phyloP scores from a whole-genome alignment of 768 basidiomycete species.

The Rhizopogon roseolus region DNA sequence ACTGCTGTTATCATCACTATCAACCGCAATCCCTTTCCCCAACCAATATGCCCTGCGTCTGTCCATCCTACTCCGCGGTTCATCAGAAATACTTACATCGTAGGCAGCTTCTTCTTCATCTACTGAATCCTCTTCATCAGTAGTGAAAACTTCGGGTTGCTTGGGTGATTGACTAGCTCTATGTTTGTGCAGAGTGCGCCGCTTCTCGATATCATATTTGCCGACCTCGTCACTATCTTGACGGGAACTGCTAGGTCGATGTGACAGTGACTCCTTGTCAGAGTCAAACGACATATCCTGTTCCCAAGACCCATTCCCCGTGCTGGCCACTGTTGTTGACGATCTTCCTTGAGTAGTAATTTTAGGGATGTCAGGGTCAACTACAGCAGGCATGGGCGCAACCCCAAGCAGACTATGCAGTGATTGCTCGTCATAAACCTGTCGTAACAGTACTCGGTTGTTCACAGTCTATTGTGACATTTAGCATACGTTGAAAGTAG shows the following conservation, averaged over 20 bases:
- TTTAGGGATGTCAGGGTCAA: slow-evolving; percentile 16
- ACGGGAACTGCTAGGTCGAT: slow-evolving; percentile 4
- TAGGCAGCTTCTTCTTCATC: background rate
- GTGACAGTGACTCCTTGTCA: slow-evolving; percentile 12
- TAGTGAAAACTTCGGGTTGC: slow-evolving; percentile 15
- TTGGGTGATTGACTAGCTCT: slow-evolving; percentile 24
- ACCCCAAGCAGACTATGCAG: slow-evolving; percentile 60
- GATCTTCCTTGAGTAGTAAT: slow-evolving; percentile 2
- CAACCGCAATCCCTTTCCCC: slow-evolving; percentile 42
- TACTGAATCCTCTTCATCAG: slow-evolving; percentile 16
- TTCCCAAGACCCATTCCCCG: background rate
- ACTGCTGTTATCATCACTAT: slow-evolving; percentile 14
- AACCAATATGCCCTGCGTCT: slow-evolving; percentile 52
- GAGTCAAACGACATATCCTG: slow-evolving; percentile 26
- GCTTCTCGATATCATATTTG: slow-evolving; percentile 49
- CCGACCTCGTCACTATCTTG: slow-evolving; percentile 49
- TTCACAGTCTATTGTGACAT: slow-evolving; percentile 55
- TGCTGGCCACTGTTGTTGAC: background rate
- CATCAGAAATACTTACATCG: slow-evolving; percentile 10
- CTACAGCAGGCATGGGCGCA: slow-evolving; percentile 10
- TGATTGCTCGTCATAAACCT: slow-evolving; percentile 55
- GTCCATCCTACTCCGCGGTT: slow-evolving; percentile 12
- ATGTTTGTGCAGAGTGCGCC: slow-evolving; percentile 44
- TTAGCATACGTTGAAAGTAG: background rate
- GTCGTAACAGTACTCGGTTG: slow-evolving; percentile 63